These are phyloP conservation scores for Dacryopinax spathularia DNA, from an alignment of 768 basidiomycete species.

Conservation along the genomic window DNA sequence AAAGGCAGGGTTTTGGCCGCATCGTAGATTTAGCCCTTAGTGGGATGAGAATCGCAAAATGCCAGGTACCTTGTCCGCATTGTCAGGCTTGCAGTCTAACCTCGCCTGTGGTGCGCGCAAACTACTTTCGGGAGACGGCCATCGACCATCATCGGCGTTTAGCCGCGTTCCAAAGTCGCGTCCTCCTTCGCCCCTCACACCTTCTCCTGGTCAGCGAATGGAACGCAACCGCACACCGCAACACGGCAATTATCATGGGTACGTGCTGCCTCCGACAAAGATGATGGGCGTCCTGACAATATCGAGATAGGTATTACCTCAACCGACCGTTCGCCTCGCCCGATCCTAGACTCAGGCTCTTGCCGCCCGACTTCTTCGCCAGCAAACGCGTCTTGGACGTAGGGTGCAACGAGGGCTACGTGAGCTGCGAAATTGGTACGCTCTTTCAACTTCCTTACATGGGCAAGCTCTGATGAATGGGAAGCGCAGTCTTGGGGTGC, in stretches of 20 bases:
- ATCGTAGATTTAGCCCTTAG: too few species aligned
- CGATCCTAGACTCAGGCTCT: slow-evolving; percentile 51
- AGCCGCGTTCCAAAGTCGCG: too few species aligned
- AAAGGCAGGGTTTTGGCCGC: too few species aligned
- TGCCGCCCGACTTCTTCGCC: slow-evolving; percentile 41
- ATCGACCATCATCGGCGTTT: too few species aligned
- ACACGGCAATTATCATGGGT: slow-evolving; percentile 68
- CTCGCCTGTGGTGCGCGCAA: too few species aligned
- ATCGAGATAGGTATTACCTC: slow-evolving; percentile 47
- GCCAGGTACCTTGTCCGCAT: too few species aligned
- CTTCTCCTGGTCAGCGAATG: too few species aligned
- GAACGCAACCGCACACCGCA: neutral
- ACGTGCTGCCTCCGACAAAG: slow-evolving; percentile 7
- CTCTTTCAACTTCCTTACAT: neutral
- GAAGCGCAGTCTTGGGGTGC: slow-evolving; percentile 54
- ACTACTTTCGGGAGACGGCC: too few species aligned
- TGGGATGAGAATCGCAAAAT: too few species aligned
- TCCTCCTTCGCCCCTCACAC: too few species aligned
- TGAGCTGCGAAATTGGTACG: slow-evolving; percentile 74
- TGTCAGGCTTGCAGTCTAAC: too few species aligned
- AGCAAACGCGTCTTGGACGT: slow-evolving; percentile 59
- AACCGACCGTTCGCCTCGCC: slow-evolving; percentile 41
- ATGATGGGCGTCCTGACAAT: neutral
- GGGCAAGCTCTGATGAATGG: neutral
- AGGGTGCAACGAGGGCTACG: slow-evolving; percentile 76